These are phyloP conservation scores for Xylariaceae sp. DNA, from an alignment of 2,329 filamentous ascomycete genomes.

Conservation along the genomic window DNA sequence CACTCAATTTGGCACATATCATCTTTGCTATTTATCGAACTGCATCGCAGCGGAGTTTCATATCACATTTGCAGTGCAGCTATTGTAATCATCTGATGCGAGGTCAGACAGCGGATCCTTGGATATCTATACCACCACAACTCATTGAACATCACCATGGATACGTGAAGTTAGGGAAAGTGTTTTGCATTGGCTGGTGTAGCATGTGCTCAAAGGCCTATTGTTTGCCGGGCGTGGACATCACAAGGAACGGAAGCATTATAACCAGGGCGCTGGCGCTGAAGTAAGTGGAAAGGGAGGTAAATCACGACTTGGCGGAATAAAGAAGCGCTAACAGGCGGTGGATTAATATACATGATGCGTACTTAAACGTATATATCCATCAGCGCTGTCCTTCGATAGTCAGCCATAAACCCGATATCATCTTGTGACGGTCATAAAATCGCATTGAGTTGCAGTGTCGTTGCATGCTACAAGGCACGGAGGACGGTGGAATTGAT, in stretches of 20 bases:
- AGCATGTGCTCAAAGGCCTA: background rate
- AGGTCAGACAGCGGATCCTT: background rate
- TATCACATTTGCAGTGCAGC: constrained; percentile 18
- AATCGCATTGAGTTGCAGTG: too few species aligned
- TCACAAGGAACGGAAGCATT: constrained; percentile 9
- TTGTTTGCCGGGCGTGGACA: background rate
- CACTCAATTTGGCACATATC: constrained; percentile 2
- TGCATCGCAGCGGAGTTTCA: constrained; percentile 30
- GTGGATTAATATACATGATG: too few species aligned
- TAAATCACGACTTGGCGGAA: constrained; percentile 8
- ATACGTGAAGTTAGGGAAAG: constrained; percentile 8
- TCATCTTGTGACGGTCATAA: too few species aligned
- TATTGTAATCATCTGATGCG: background rate
- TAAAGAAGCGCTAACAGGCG: background rate
- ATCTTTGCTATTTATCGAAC: constrained; percentile 20
- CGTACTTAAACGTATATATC: background rate
- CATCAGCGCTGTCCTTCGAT: too few species aligned
- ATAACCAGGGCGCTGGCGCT: constrained; percentile 13
- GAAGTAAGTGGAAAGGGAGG: background rate
- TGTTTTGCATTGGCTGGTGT: constrained; percentile 13
- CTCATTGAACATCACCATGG: background rate
- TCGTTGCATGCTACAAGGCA: too few species aligned
- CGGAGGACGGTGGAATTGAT: too few species aligned
- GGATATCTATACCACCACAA: background rate
- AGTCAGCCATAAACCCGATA: too few species aligned